Evolutionary conservation across 1,284 basidiomycete genomes (phyloP).

Genomic region (Flammula alnicola): DNA sequence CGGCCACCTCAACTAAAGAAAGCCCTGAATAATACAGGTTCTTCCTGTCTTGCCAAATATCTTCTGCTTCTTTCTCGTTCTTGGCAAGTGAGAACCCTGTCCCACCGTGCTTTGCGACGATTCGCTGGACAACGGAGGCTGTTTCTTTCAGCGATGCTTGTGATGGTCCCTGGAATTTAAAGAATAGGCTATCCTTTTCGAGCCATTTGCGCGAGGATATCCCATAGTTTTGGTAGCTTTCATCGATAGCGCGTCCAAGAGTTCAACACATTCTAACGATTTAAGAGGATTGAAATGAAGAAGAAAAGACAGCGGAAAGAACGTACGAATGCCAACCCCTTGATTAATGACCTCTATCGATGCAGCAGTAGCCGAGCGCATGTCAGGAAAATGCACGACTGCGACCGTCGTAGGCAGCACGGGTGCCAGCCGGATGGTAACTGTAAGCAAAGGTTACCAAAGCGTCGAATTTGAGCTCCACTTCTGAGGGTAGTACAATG

Average conservation of each 20-base stretch:
- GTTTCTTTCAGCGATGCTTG: constrained; percentile 65
- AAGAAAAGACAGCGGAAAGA: not conserved
- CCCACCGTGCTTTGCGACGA: constrained; percentile 71
- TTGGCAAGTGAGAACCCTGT: constrained; percentile 73
- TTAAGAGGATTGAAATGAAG: not conserved
- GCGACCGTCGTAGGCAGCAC: constrained; percentile 76
- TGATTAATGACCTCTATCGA: constrained; percentile 76
- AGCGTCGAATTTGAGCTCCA: too few relatives aligned
- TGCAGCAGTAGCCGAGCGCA: constrained; percentile 70
- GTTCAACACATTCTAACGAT: constrained; percentile 75
- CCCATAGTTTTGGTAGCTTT: constrained; percentile 69
- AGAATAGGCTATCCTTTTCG: constrained; percentile 80
- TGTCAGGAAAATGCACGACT: constrained; percentile 68
- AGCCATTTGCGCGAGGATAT: constrained; percentile 62
- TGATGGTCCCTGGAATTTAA: constrained; percentile 85
- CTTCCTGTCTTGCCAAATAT: constrained; percentile 88
- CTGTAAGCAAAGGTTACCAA: too few relatives aligned
- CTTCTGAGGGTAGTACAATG: constrained; percentile 21
- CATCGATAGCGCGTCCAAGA: constrained; percentile 76
- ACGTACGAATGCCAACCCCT: constrained; percentile 69
- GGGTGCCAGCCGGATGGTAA: constrained; percentile 82
- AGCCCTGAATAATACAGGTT: constrained; percentile 77
- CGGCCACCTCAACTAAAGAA: constrained; percentile 50
- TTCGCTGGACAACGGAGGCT: constrained; percentile 52
- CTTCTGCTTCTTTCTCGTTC: constrained; percentile 69